Base-by-base conservation (phyloP, 495 filamentous ascomycete species). In the Annulohypoxylon maeteangense region DNA sequence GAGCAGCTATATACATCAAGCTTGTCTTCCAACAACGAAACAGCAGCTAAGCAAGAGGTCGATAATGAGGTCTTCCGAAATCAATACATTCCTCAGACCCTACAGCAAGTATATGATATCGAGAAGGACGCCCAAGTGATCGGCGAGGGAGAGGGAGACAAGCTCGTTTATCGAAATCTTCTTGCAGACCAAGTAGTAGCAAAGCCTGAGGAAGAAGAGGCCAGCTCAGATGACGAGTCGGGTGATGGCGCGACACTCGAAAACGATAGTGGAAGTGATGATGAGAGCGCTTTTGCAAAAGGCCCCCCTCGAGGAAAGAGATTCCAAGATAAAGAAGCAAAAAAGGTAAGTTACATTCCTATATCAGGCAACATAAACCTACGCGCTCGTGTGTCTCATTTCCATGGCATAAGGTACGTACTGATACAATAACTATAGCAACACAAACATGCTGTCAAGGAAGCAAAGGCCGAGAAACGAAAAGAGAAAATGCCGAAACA, bases 401-500 rank as follows among this genome's bases (percentile, higher is more conserved):
- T 38, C 57, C 12, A 12, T 12, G 20, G 16, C 36, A 27, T 36
- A 47, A 23, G 11, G 1, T 51, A n/a, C 2, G 53, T 29, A 59
- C 75, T 78, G 55, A 80, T 68, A 18, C n/a, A n/a, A n/a, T n/a
- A 48, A 23, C 50, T 71, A 56, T 57, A 88, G 83, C 88, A 89
- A 65, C 95, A 97, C 74, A 99, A 99, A 80, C 84, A 87, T 71
- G 90, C 91, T 31, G 92, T 97, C 57, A 98, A 98, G 80, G 96
- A 97, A 75, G 95, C 92, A 70, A 97, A 97, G 82, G 88, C 92
- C 45, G 94, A 97, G 77, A 89, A 93, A 79, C 82, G 95, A 63
- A 93, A 95, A 76, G 90, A 91, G 14, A 99, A 99, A 82, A 97
- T 99, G 81, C 94, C 95, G 0, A 99, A 99, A 81, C 87, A 97